Conservation (phyloP, 2,329 filamentous ascomycete species). For the Verticillium isaacii region DNA sequence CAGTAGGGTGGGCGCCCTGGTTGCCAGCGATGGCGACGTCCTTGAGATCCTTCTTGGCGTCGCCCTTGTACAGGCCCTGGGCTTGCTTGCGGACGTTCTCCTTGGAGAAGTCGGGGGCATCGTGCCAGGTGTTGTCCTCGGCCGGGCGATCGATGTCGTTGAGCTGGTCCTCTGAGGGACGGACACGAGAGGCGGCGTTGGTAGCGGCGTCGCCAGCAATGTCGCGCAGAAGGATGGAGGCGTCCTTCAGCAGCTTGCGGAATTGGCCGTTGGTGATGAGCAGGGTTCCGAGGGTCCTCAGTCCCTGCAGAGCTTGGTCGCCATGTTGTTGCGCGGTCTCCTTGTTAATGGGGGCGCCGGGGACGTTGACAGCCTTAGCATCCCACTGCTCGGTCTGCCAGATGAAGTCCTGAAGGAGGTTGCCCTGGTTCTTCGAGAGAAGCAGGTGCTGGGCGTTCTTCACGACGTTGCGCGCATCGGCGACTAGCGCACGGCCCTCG, state of each 20-base stretch:
- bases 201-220: conserved; percentile 86
- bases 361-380: conserved; percentile 54
- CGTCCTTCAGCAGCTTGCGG: conserved; percentile 82
- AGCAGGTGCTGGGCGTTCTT: conserved; percentile 79
- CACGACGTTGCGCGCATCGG: conserved; percentile 74
- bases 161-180: conserved; percentile 73
- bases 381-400: conserved; percentile 83
- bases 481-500: conserved; percentile 76
- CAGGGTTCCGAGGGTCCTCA: conserved; percentile 83
- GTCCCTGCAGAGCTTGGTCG: conserved; percentile 74
- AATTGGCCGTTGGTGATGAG: conserved; percentile 96
- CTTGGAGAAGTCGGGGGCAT: conserved; percentile 71
- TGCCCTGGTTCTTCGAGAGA: conserved; percentile 90
- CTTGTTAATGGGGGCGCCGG: conserved; percentile 67
- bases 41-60: conserved; percentile 52
- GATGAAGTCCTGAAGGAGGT: conserved; percentile 93
- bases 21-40: conserved; percentile 54
- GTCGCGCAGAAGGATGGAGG: conserved; percentile 74
- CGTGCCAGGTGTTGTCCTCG: conserved; percentile 90
- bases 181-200: conserved; percentile 70
- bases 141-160: conserved; percentile 77
- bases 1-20: conserved; percentile 50
- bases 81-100: conserved; percentile 65
- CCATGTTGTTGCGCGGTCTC: conserved; percentile 77
- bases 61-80: conserved; percentile 55